A percentile compares a stretch with the other conserved stretches of the same genome.
Evolutionary conservation across 2,329 filamentous ascomycete species (phyloP).

Genomic region (Sarocladium brachiariae): DNA sequence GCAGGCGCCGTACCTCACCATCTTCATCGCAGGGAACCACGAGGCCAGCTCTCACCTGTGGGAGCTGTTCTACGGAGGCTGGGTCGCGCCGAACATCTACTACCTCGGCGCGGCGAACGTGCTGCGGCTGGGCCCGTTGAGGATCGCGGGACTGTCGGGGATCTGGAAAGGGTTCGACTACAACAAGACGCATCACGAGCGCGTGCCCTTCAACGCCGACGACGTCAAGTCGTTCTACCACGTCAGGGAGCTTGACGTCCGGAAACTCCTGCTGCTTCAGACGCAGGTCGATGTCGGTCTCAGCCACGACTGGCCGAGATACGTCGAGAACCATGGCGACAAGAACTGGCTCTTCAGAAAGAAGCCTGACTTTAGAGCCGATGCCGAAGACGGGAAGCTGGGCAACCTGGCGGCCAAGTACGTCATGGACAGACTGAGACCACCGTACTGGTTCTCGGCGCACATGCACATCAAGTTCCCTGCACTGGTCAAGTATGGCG

Average conservation of each 20-base stretch:
- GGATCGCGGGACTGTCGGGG: slow-evolving; percentile 84
- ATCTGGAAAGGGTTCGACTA: slow-evolving; percentile 95
- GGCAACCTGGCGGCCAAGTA: slow-evolving; percentile 75
- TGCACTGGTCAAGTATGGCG: slow-evolving; percentile 54
- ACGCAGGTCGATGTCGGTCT: slow-evolving; percentile 86
- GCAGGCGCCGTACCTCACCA: slow-evolving; percentile 76
- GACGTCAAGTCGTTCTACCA: slow-evolving; percentile 85
- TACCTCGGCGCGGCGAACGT: slow-evolving; percentile 93
- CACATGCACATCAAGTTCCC: slow-evolving; percentile 87
- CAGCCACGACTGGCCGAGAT: slow-evolving; percentile 92
- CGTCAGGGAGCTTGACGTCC: slow-evolving; percentile 80
- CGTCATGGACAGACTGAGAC: slow-evolving; percentile 74
- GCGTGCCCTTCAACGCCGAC: slow-evolving; percentile 71
- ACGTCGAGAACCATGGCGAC: slow-evolving; percentile 74
- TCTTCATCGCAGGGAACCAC: slow-evolving; percentile 93
- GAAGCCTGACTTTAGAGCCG: slow-evolving; percentile 69
- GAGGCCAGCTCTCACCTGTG: slow-evolving; percentile 86
- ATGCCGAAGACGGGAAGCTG: slow-evolving; percentile 67
- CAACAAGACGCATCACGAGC: slow-evolving; percentile 73
- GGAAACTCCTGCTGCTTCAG: slow-evolving; percentile 78
- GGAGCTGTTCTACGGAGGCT: slow-evolving; percentile 93
- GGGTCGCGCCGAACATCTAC: slow-evolving; percentile 96
- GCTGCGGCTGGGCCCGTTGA: slow-evolving; percentile 71
- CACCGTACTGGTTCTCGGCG: slow-evolving; percentile 85
- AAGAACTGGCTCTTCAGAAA: slow-evolving; percentile 57